These are phyloP conservation scores for Candida berthetii DNA, from an alignment of 805 yeast species.

Conservation along the genomic window DNA sequence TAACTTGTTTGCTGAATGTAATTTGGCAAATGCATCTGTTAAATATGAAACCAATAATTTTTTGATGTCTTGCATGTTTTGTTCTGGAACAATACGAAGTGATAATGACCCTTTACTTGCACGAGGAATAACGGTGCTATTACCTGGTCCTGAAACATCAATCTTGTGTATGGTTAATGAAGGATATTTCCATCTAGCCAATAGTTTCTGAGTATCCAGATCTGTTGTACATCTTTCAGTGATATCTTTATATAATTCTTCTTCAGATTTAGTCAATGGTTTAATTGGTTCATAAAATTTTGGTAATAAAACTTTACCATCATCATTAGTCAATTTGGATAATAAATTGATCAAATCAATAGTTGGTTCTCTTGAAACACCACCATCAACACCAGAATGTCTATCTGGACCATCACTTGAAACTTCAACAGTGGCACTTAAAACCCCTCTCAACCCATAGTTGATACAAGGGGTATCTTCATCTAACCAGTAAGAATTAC, in stretches of 20 bases:
- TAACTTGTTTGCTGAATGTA: slow-evolving; percentile 59
- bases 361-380: slow-evolving; percentile 82
- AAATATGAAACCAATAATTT: slow-evolving; percentile 40
- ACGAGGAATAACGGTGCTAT: slow-evolving; percentile 85
- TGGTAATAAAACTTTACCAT: slow-evolving; percentile 56
- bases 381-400: slow-evolving; percentile 97
- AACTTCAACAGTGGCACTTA: slow-evolving; percentile 71
- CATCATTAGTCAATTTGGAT: slow-evolving; percentile 52
- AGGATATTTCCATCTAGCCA: slow-evolving; percentile 86
- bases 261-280: slow-evolving; percentile 52
- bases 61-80: slow-evolving; percentile 58
- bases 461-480: slow-evolving; percentile 85
- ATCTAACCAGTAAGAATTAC: slow-evolving; percentile 94
- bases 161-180: slow-evolving; percentile 83
- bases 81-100: slow-evolving; percentile 86
- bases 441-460: slow-evolving; percentile 90
- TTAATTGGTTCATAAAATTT: slow-evolving; percentile 65
- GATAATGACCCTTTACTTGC: slow-evolving; percentile 72
- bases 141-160: slow-evolving; percentile 84
- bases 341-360: slow-evolving; percentile 74
- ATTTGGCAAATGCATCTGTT: slow-evolving; percentile 34
- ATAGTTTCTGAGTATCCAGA: slow-evolving; percentile 41
- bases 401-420: slow-evolving; percentile 76
- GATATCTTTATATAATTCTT: slow-evolving; percentile 55
- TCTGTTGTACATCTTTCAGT: slow-evolving; percentile 29